Evolutionary conservation across 306 rosid genomes (phyloP).

Genomic region (Quercus parvula): DNA sequence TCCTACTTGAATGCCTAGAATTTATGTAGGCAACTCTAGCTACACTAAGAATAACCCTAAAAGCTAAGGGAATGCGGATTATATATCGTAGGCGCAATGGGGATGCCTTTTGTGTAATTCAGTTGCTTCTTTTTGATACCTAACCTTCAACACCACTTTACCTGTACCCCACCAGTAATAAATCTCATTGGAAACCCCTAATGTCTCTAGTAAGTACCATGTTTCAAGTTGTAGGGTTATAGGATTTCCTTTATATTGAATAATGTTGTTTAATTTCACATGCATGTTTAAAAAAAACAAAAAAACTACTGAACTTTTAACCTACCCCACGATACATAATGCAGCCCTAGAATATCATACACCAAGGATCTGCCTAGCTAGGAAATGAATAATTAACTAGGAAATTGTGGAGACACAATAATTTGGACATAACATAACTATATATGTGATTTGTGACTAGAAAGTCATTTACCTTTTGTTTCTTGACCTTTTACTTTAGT

Average conservation of each 20-base stretch:
- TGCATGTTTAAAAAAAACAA: neutral
- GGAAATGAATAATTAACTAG: neutral
- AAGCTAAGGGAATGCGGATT: no score
- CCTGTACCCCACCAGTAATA: no score
- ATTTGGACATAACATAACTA: neutral
- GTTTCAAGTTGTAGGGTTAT: neutral
- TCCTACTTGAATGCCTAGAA: no score
- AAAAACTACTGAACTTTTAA: slow-evolving; percentile 14
- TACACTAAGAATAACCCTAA: no score
- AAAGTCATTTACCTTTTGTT: slow-evolving; percentile 11
- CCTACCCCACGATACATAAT: slow-evolving; percentile 13
- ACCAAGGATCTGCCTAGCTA: slow-evolving; percentile 15
- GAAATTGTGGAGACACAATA: neutral
- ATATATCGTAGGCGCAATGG: no score
- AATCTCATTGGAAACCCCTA: no score
- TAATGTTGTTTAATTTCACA: neutral
- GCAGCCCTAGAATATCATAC: slow-evolving; percentile 10
- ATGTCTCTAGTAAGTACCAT: neutral
- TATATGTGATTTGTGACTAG: neutral
- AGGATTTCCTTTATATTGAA: neutral
- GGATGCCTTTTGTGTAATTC: no score
- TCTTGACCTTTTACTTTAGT: no score
- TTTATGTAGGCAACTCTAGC: no score
- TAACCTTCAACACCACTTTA: no score
- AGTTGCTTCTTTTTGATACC: no score